phyloP scores from a whole-genome alignment of 2,329 filamentous ascomycete species.

The Colletotrichum musicola region DNA sequence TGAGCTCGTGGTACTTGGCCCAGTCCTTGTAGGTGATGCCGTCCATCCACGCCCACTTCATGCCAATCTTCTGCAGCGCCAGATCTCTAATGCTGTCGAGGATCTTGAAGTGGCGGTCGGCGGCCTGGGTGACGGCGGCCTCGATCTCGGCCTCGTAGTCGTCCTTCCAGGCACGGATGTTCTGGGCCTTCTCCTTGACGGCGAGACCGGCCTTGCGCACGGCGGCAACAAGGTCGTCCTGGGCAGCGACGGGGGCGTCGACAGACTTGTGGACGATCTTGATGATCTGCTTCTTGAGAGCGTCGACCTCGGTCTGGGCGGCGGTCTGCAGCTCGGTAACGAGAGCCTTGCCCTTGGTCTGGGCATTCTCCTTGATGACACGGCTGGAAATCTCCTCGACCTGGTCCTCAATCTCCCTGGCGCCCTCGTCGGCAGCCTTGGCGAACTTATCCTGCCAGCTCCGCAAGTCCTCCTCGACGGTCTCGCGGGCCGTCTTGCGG shows the following conservation, averaged over 20 bases:
- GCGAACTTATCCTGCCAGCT: slow-evolving; percentile 92
- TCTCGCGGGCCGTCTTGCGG: slow-evolving; percentile 71
- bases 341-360: slow-evolving; percentile 74
- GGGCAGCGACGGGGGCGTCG: slow-evolving; percentile 54
- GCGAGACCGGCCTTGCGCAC: slow-evolving; percentile 77
- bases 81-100: slow-evolving; percentile 86
- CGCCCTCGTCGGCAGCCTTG: slow-evolving; percentile 85
- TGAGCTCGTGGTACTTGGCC: slow-evolving; percentile 92
- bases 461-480: slow-evolving; percentile 82
- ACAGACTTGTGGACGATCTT: slow-evolving; percentile 69
- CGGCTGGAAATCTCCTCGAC: slow-evolving; percentile 69
- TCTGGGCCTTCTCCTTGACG: slow-evolving; percentile 83
- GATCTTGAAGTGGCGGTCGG: slow-evolving; percentile 85
- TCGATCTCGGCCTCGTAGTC: slow-evolving; percentile 78
- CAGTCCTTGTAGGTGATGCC: slow-evolving; percentile 97
- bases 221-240: slow-evolving; percentile 58
- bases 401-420: slow-evolving; percentile 77
- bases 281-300: slow-evolving; percentile 77
- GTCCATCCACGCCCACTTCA: slow-evolving; percentile 96
- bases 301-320: slow-evolving; percentile 71
- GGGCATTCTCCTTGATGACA: slow-evolving; percentile 73
- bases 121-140: slow-evolving; percentile 75
- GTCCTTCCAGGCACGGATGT: slow-evolving; percentile 81
- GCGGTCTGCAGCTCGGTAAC: slow-evolving; percentile 77
- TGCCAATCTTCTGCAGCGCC: slow-evolving; percentile 90